Conservation (phyloP, 176 grass and related monocot species). For the Carex kokanica region DNA sequence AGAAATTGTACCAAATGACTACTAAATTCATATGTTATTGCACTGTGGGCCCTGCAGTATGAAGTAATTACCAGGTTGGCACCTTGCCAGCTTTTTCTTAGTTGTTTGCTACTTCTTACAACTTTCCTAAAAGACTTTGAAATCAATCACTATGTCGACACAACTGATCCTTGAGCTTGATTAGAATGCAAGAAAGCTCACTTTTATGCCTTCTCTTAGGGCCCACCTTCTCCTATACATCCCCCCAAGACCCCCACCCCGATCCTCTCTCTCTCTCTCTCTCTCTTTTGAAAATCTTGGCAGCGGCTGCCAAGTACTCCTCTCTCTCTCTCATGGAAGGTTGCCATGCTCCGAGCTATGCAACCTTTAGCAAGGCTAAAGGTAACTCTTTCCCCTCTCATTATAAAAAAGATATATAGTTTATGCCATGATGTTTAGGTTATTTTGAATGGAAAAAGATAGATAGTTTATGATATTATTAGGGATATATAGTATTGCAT, state of each 20-base stretch:
- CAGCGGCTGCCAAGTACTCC: too few species aligned
- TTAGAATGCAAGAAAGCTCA: not conserved
- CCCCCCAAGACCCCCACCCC: not conserved
- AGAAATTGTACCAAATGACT: not conserved
- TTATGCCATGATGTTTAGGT: too few species aligned
- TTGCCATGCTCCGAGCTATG: not conserved
- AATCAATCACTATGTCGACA: not conserved
- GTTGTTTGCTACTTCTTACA: not conserved
- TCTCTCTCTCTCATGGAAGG: slow-evolving; percentile 6
- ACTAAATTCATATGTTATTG: not conserved
- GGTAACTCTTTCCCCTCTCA: not conserved
- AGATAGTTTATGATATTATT: too few species aligned
- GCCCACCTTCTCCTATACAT: not conserved
- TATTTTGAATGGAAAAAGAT: too few species aligned
- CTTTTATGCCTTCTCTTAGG: slow-evolving; percentile 18
- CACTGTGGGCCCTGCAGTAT: not conserved
- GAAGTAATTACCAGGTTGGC: not conserved
- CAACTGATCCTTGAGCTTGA: not conserved
- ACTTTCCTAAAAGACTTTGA: not conserved
- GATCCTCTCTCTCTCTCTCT: not conserved
- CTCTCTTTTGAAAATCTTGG: not conserved
- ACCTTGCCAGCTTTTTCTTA: not conserved
- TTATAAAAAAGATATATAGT: too few species aligned
- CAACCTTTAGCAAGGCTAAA: not conserved
- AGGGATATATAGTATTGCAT: too few species aligned